These are phyloP conservation scores for Nicotiana rustica DNA, from an alignment of 305 asterid species.

Conservation along the genomic window DNA sequence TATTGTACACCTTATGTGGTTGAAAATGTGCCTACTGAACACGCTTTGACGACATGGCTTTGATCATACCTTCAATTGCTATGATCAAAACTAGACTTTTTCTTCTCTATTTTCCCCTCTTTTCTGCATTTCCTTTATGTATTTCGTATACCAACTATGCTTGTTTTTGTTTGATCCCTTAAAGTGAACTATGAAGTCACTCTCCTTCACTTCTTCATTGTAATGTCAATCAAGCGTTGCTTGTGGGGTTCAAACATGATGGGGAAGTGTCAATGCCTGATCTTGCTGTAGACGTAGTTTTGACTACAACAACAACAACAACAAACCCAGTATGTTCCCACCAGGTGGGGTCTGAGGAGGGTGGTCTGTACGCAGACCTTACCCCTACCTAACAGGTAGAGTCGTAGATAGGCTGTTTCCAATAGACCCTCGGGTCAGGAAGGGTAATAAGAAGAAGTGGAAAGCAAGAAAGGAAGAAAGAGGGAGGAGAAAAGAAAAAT, in stretches of 20 bases:
- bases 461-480: no score
- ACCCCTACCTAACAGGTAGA: no score
- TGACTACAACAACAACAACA: no score
- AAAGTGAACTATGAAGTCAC: neutral
- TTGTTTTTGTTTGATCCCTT: no score
- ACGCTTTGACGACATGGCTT: neutral
- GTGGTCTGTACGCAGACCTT: no score
- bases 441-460: no score
- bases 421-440: no score
- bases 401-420: no score
- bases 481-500: no score
- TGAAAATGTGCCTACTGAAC: neutral
- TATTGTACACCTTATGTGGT: slow-evolving; percentile 1
- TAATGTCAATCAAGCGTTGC: neutral
- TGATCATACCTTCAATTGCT: neutral
- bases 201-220: neutral
- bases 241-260: neutral
- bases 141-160: neutral
- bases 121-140: neutral
- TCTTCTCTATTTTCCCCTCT: neutral
- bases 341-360: no score
- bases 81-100: neutral
- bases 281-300: slow-evolving; percentile 15
- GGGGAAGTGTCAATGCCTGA: neutral
- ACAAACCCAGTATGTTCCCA: no score